Evolutionary conservation across 2,329 filamentous ascomycete genomes (phyloP).

Genomic region (Pseudofabraea citricarpa): DNA sequence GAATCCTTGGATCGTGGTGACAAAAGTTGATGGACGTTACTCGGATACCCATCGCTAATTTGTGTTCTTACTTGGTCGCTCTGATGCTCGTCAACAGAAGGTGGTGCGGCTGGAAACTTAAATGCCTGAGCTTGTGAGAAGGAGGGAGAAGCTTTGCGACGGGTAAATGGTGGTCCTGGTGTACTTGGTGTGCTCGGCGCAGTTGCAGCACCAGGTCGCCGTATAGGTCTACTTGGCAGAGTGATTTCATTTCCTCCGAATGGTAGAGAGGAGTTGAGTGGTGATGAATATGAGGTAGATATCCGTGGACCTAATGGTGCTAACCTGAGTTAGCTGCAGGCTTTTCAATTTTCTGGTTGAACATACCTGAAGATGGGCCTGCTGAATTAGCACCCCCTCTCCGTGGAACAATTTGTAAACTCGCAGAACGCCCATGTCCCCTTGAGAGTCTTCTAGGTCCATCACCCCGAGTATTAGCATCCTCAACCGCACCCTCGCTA

Average conservation of each 20-base stretch:
- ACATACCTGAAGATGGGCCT: conserved; percentile 31
- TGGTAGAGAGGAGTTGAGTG: conserved; percentile 26
- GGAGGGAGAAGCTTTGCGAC: conserved; percentile 20
- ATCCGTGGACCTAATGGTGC: conserved; percentile 27
- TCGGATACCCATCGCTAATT: not conserved
- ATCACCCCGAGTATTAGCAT: conserved; percentile 29
- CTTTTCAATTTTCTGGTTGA: not conserved
- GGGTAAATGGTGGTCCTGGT: conserved; percentile 30
- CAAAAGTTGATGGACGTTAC: conserved; percentile 13
- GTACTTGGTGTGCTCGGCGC: conserved; percentile 35
- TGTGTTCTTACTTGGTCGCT: conserved; percentile 4
- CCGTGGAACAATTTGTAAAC: conserved; percentile 67
- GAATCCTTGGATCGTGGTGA: conserved; percentile 24
- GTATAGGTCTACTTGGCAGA: conserved; percentile 11
- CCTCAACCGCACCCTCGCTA: conserved; percentile 28
- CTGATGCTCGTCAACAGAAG: conserved; percentile 22
- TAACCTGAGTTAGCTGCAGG: conserved; percentile 12
- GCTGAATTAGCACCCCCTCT: conserved; percentile 35
- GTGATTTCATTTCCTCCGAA: conserved; percentile 20
- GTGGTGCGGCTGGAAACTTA: conserved; percentile 47
- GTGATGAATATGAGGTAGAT: conserved; percentile 26
- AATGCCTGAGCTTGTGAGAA: conserved; percentile 40
- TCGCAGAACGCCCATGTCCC: conserved; percentile 73
- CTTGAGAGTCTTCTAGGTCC: conserved; percentile 48
- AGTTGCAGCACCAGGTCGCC: conserved; percentile 23